Percentiles rank a stretch among this genome's conserved stretches.
phyloP scores from a whole-genome alignment of 768 basidiomycete genomes.

The Ramaria sp. region DNA sequence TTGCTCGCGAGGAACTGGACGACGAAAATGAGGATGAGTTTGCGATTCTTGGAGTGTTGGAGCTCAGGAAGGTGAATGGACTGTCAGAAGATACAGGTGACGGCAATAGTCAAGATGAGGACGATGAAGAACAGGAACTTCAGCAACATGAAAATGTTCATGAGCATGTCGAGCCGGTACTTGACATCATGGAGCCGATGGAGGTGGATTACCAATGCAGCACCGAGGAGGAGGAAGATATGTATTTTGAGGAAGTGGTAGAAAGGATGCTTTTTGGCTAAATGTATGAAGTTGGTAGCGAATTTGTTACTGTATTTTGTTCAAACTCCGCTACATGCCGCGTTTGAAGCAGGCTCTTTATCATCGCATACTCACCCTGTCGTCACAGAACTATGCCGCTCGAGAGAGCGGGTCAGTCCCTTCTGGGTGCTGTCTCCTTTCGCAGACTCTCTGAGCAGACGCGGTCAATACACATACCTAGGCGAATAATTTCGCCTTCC shows the following conservation, averaged over 20 bases:
- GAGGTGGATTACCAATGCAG: not conserved
- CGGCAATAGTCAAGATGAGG: not conserved
- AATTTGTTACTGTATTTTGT: too few species aligned
- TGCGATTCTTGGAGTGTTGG: constrained; percentile 23
- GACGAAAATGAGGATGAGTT: constrained; percentile 44
- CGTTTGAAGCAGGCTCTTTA: too few species aligned
- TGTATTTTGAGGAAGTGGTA: not conserved
- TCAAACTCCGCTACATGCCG: too few species aligned
- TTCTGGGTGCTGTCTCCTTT: not conserved
- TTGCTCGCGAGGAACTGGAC: constrained; percentile 18
- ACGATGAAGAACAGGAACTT: not conserved
- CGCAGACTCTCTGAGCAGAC: not conserved
- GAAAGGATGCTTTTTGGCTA: not conserved
- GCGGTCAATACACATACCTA: not conserved
- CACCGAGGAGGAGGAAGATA: not conserved
- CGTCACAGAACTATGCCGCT: not conserved
- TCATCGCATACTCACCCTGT: not conserved
- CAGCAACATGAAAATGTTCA: not conserved
- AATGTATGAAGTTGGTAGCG: too few species aligned
- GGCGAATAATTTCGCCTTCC: not conserved
- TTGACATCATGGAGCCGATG: not conserved
- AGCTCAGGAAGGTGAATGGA: not conserved
- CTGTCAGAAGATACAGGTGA: not conserved
- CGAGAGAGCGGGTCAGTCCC: not conserved
- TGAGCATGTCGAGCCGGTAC: not conserved